Percentiles rank a stretch among this genome's conserved stretches.
These are phyloP conservation scores for Wickerhamomyces tratensis DNA, from an alignment of 805 yeast genomes.

Conservation along the genomic window DNA sequence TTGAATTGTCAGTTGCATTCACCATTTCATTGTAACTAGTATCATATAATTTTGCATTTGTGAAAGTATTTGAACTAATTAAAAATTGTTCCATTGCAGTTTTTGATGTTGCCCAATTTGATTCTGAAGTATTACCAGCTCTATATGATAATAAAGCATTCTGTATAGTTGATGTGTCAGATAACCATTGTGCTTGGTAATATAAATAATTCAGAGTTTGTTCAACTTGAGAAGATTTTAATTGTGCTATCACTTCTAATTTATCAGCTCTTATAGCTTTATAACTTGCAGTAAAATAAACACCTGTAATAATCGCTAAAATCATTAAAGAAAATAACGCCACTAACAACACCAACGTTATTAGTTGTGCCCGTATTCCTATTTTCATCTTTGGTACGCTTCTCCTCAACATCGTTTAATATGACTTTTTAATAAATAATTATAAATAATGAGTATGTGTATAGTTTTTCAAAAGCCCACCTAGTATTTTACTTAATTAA, in stretches of 20 bases:
- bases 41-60: slow-evolving; percentile 62
- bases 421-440: too few species aligned
- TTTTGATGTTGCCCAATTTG: slow-evolving; percentile 36
- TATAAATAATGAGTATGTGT: too few species aligned
- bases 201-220: slow-evolving; percentile 56
- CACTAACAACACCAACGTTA: slow-evolving; percentile 58
- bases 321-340: slow-evolving; percentile 63
- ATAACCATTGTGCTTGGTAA: slow-evolving; percentile 60
- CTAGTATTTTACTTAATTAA: too few species aligned
- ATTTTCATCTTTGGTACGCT: slow-evolving; percentile 17
- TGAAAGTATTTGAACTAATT: slow-evolving; percentile 51
- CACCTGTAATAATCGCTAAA: slow-evolving; percentile 66
- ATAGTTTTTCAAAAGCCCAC: too few species aligned
- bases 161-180: slow-evolving; percentile 52
- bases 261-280: slow-evolving; percentile 58
- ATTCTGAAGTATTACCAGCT: slow-evolving; percentile 60
- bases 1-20: slow-evolving; percentile 29
- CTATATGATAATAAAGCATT: slow-evolving; percentile 48
- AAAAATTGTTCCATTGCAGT: slow-evolving; percentile 50
- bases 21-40: slow-evolving; percentile 39
- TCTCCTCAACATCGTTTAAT: too few species aligned
- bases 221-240: slow-evolving; percentile 70
- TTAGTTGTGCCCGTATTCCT: slow-evolving; percentile 69
- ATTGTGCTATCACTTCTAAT: slow-evolving; percentile 66
- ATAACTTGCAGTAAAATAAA: slow-evolving; percentile 59